Evolutionary conservation across 1,284 basidiomycete species (phyloP), one percentile per base, ranked within the genome.

Genomic region (Trametes versicolor): DNA sequence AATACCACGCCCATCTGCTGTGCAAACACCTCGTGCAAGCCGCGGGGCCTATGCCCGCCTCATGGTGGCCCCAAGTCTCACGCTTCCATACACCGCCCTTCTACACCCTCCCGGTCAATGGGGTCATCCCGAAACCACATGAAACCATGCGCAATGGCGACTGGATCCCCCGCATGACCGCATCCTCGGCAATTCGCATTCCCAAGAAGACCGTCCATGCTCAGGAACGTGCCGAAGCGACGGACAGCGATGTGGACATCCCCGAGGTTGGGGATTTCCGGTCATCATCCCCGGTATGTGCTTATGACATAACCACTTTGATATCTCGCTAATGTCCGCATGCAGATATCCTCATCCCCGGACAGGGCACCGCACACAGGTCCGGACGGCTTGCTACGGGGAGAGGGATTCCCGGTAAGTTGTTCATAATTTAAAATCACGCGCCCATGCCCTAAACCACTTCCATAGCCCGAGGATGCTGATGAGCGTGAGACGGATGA

Each of bases 231-330:
- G n/a, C 45, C 17, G 45, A 47, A n/a, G 45, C 17, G 7, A 21
- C 45, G 17, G 34, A 36, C 13, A 36, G 34, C 0, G 87, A 88
- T 17, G 88, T 82, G 70, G 84, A 86, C 65, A 88, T 76, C 0
- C 90, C 90, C 41, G 91, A 77, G 25, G 59, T 4, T 6, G 34
- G 13, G 6, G 34, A 36, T 13, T 36, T 36, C 34, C 34, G 34
- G 6, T 36, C 34, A 6, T 36, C 34, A 36, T 36, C 34, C 34
- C 34, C 34, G 34, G 34, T 36, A 36, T 36, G 34, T 36, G 34
- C 34, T 7, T 36, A 7, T 36, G 7, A 7, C 34, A n/a, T n/a
- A n/a, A n/a, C 34, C 34, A 6, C 34, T 36, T 13, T 36, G 34
- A 36, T 36, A 13, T 13, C 41, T 5, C 6, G 41, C 15, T 43